phyloP scores from a whole-genome alignment of 31 red algal genomes.

The Odonthalia washingtoniensis region DNA sequence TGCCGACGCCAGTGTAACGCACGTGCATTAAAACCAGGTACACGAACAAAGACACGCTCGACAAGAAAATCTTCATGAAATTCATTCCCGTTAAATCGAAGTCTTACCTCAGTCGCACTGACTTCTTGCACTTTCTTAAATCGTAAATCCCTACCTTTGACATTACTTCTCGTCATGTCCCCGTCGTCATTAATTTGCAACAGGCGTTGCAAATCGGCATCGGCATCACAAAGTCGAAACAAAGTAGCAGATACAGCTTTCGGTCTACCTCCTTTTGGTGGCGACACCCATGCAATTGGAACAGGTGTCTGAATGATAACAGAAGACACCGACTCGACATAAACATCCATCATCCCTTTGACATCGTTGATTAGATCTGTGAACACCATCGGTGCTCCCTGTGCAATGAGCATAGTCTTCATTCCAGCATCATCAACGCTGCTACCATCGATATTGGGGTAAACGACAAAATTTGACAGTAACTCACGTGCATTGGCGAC shows the following conservation, averaged over 20 bases:
- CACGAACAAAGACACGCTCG: slow-evolving; percentile 63
- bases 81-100: slow-evolving; percentile 29
- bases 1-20: slow-evolving; percentile 57
- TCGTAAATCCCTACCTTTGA: slow-evolving; percentile 16
- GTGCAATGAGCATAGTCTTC: slow-evolving; percentile 40
- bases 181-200: no score
- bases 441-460: neutral
- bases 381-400: slow-evolving; percentile 23
- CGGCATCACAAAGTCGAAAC: neutral
- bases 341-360: slow-evolving; percentile 46
- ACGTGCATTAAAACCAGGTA: slow-evolving; percentile 40
- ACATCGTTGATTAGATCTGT: slow-evolving; percentile 43
- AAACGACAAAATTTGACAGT: neutral
- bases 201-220: slow-evolving; percentile 12
- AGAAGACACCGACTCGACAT: slow-evolving; percentile 46
- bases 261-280: slow-evolving; percentile 15
- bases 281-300: slow-evolving; percentile 52
- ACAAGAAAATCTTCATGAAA: slow-evolving; percentile 90
- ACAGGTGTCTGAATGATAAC: slow-evolving; percentile 44
- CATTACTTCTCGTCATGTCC: neutral
- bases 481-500: slow-evolving; percentile 18
- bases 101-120: slow-evolving; percentile 15
- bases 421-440: neutral
- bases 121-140: slow-evolving; percentile 41
- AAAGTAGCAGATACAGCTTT: slow-evolving; percentile 20